Evolutionary conservation across 108 stramenopile species (phyloP).

Genomic region (Nitzschia sp.): DNA sequence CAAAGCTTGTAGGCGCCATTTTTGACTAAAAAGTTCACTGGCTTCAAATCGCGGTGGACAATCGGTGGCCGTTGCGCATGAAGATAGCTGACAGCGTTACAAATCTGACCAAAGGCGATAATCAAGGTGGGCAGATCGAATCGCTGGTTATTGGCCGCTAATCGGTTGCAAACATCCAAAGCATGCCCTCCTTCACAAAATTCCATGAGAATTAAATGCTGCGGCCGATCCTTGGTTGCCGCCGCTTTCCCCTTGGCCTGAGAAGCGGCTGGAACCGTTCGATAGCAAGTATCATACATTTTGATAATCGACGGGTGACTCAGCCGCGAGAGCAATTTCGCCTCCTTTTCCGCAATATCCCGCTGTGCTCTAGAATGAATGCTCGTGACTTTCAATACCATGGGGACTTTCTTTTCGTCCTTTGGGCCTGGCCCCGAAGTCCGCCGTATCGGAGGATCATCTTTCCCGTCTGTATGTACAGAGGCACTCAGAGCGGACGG

Average conservation of each 20-base stretch:
- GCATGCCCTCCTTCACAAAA: conserved; percentile 92
- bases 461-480: conserved; percentile 22
- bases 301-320: conserved; percentile 73
- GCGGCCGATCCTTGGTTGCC: conserved; percentile 47
- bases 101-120: conserved; percentile 87
- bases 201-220: conserved; percentile 93
- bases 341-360: conserved; percentile 90
- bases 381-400: conserved; percentile 85
- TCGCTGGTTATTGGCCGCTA: conserved; percentile 46
- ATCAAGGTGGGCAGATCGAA: conserved; percentile 77
- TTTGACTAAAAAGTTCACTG: conserved; percentile 95
- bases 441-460: conserved; percentile 24
- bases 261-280: conserved; percentile 17
- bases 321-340: conserved; percentile 64
- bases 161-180: conserved; percentile 74
- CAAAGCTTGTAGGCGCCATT: conserved; percentile 89
- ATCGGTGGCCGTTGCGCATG: conserved; percentile 90
- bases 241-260: conserved; percentile 9
- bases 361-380: conserved; percentile 70
- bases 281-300: conserved; percentile 67
- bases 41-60: conserved; percentile 97
- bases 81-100: conserved; percentile 83
- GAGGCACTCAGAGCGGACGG: conserved; percentile 23
- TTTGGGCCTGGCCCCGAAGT: conserved; percentile 17
- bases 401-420: conserved; percentile 27